Conservation (phyloP, 257 asterid species). For the Gynochthodes officinalis region DNA sequence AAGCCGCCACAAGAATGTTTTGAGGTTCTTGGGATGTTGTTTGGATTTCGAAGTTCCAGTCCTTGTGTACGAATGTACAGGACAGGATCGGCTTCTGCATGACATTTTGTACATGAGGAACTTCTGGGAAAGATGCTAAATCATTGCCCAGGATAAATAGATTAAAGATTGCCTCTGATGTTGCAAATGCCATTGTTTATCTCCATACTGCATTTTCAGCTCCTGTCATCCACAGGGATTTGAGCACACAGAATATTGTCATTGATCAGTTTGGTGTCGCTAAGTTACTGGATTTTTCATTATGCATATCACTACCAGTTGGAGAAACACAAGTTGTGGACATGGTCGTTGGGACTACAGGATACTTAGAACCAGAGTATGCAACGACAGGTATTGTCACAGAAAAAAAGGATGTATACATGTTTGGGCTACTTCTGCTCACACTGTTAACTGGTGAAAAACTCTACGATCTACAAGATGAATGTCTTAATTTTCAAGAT, state of each 20-base stretch:
- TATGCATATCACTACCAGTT: slow-evolving; percentile 11
- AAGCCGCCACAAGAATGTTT: slow-evolving; percentile 18
- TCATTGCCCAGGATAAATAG: slow-evolving; percentile 14
- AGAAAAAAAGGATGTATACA: slow-evolving; percentile 10
- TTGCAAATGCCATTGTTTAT: slow-evolving; percentile 17
- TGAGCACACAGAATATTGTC: background rate
- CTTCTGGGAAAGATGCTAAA: background rate
- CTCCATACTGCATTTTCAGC: slow-evolving; percentile 18
- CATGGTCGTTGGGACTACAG: background rate
- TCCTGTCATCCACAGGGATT: slow-evolving; percentile 18
- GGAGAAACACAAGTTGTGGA: slow-evolving; percentile 10
- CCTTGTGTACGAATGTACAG: slow-evolving; percentile 4
- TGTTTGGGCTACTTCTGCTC: slow-evolving; percentile 7
- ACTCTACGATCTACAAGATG: background rate
- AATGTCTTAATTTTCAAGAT: background rate
- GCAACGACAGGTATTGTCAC: background rate
- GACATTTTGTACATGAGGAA: background rate
- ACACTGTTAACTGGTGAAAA: slow-evolving; percentile 5
- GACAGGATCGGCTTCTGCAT: background rate
- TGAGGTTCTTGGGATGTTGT: slow-evolving; percentile 21
- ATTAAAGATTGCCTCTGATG: slow-evolving; percentile 13
- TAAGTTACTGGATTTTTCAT: slow-evolving; percentile 16
- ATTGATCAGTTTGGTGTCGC: slow-evolving; percentile 22
- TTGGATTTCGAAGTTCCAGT: slow-evolving; percentile 16
- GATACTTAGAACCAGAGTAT: slow-evolving; percentile 12